A percentile compares a stretch with the other conserved stretches of the same genome.
Conservation (phyloP, 257 asterid genomes). For the Ilex asprella region DNA sequence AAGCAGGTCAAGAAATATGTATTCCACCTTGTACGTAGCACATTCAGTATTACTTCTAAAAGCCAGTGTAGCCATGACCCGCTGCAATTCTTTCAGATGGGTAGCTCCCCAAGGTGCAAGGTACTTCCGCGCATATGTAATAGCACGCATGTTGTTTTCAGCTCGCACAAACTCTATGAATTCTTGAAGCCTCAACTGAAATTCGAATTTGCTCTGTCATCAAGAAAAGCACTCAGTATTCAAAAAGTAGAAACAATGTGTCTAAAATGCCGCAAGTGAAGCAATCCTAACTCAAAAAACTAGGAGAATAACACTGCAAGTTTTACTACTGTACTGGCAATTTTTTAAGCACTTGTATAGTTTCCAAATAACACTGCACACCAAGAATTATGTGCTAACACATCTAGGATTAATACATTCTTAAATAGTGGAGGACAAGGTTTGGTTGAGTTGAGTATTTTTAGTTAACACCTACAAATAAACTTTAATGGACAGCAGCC, state of each 20-base stretch:
- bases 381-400: too few relatives aligned
- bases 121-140: conserved; percentile 80
- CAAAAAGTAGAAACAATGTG: neutral
- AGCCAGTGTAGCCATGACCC: conserved; percentile 85
- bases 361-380: too few relatives aligned
- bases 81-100: conserved; percentile 94
- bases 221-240: conserved; percentile 18
- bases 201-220: conserved; percentile 91
- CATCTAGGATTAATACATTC: too few relatives aligned
- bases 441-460: too few relatives aligned
- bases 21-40: conserved; percentile 68
- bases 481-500: too few relatives aligned
- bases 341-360: too few relatives aligned
- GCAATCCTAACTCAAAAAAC: too few relatives aligned
- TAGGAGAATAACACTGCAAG: too few relatives aligned
- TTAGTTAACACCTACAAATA: too few relatives aligned
- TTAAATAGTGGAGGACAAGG: too few relatives aligned
- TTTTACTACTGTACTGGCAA: too few relatives aligned
- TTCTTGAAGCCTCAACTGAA: conserved; percentile 93
- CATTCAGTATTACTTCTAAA: conserved; percentile 83
- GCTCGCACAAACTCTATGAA: conserved; percentile 87
- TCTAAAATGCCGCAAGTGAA: neutral
- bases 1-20: neutral
- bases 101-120: conserved; percentile 93
- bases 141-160: conserved; percentile 66